Conservation (phyloP, 192 early-diverging fungal species). For the Lunasporangiospora selenospora region DNA sequence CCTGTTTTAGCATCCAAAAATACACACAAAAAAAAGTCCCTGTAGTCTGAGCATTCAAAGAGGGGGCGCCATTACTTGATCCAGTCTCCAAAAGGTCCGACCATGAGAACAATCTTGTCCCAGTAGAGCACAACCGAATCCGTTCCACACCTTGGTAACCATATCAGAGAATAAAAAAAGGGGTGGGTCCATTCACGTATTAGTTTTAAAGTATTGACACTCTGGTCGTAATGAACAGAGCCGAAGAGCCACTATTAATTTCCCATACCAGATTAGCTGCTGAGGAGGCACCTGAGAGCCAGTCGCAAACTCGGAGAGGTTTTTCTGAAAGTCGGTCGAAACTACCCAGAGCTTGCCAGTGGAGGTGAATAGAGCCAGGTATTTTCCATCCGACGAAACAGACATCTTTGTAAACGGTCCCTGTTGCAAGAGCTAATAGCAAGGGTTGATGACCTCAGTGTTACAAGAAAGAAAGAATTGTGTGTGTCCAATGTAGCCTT, state of each 20-base stretch:
- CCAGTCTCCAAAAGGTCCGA: constrained; percentile 94
- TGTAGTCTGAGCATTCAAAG: no score
- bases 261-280: constrained; percentile 77
- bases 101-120: constrained; percentile 82
- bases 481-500: neutral
- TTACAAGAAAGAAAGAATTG: neutral
- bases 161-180: neutral
- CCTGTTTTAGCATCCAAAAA: no score
- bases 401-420: constrained; percentile 91
- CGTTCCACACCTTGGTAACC: constrained; percentile 86
- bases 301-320: constrained; percentile 84
- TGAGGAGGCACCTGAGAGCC: constrained; percentile 68
- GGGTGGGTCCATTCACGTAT: constrained; percentile 27
- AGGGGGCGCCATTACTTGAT: constrained; percentile 76
- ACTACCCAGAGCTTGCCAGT: constrained; percentile 89
- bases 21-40: no score
- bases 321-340: constrained; percentile 94
- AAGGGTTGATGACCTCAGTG: neutral
- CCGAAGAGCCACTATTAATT: neutral
- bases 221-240: neutral
- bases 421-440: constrained; percentile 71
- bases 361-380: constrained; percentile 83
- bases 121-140: constrained; percentile 92
- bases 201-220: neutral
- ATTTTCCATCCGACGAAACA: constrained; percentile 95